phyloP scores from a whole-genome alignment of 2,329 filamentous ascomycete genomes.

The Botrytis tulipae region DNA sequence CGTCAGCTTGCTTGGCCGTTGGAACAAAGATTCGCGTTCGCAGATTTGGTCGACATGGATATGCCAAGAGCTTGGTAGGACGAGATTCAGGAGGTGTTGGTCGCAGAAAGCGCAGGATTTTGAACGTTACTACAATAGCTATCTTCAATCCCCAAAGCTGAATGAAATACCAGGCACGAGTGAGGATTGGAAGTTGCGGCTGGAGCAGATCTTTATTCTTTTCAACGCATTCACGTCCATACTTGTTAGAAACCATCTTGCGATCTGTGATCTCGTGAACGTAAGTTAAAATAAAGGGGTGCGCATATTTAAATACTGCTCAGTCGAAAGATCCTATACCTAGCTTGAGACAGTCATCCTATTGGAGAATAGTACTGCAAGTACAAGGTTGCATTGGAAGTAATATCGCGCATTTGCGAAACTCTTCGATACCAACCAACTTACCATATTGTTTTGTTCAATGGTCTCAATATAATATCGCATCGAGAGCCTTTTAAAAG shows the following conservation, averaged over 20 bases:
- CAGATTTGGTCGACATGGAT: constrained; percentile 34
- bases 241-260: constrained; percentile 7
- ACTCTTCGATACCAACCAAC: background rate
- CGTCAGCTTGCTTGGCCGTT: constrained; percentile 37
- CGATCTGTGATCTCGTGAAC: background rate
- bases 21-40: constrained; percentile 44
- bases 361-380: constrained; percentile 8
- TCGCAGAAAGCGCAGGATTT: constrained; percentile 15
- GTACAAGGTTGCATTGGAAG: background rate
- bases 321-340: background rate
- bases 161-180: constrained; percentile 21
- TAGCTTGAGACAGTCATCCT: background rate
- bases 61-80: constrained; percentile 23
- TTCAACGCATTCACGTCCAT: background rate
- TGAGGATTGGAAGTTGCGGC: constrained; percentile 19
- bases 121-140: constrained; percentile 15
- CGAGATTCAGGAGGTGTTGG: constrained; percentile 15
- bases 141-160: constrained; percentile 25
- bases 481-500: background rate
- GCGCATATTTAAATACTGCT: background rate
- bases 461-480: background rate
- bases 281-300: background rate
- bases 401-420: background rate
- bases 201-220: constrained; percentile 11
- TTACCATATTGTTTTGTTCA: background rate